Percentiles rank a stretch among this genome's conserved stretches.
These are phyloP conservation scores for Exidia glandulosa DNA, from an alignment of 768 basidiomycete species.

Conservation along the genomic window DNA sequence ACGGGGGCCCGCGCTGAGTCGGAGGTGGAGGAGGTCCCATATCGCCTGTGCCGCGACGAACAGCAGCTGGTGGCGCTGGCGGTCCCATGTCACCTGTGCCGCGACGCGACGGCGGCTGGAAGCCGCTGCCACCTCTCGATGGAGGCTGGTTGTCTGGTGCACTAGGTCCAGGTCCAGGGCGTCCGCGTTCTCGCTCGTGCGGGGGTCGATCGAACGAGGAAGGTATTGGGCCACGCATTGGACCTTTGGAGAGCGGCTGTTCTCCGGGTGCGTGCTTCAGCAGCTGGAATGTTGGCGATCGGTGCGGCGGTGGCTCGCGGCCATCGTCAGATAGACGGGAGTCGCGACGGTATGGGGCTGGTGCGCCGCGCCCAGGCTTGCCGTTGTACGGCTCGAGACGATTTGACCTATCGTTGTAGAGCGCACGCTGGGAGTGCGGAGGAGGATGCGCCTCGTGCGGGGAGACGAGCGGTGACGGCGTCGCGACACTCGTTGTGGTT, in stretches of 20 bases:
- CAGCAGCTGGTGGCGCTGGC: no score
- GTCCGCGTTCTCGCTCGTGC: background rate
- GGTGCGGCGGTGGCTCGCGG: background rate
- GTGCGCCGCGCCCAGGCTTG: background rate
- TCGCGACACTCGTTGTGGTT: constrained; percentile 28
- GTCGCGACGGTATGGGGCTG: background rate
- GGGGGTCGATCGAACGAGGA: background rate
- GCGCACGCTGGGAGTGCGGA: constrained; percentile 49
- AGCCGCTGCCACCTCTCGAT: background rate
- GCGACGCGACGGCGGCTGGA: background rate
- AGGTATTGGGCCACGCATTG: background rate
- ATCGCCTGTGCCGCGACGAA: background rate
- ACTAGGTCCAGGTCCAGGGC: no score
- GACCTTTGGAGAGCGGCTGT: background rate
- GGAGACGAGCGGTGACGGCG: constrained; percentile 21
- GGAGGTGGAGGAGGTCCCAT: constrained; percentile 1
- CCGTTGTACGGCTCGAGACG: constrained; percentile 68
- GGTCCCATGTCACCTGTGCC: no score
- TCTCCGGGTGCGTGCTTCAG: background rate
- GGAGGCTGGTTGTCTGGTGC: background rate
- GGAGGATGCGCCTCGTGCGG: constrained; percentile 25
- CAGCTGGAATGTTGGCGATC: background rate
- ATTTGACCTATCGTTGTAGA: constrained; percentile 96
- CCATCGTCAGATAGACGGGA: background rate
- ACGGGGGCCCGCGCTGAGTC: background rate